These are phyloP conservation scores for Septoria petroselini DNA, from an alignment of 2,329 filamentous ascomycete genomes.

Conservation along the genomic window DNA sequence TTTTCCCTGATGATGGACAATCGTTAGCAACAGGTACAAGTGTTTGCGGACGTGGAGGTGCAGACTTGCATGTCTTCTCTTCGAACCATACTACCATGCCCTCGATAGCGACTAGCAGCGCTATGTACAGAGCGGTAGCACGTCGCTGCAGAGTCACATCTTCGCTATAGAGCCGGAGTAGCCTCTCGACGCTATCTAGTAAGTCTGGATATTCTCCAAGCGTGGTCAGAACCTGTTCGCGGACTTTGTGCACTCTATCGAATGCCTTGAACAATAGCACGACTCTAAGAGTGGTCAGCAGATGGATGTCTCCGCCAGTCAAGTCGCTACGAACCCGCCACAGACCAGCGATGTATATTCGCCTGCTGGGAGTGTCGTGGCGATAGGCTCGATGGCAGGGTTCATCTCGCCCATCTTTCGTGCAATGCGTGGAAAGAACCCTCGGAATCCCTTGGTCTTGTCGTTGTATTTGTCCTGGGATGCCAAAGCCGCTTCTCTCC, in stretches of 20 bases:
- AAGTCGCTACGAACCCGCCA: background rate
- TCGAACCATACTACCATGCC: conserved; percentile 9
- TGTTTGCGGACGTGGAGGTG: too few relatives aligned
- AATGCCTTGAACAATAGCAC: conserved; percentile 4
- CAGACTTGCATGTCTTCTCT: too few relatives aligned
- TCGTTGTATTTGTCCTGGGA: background rate
- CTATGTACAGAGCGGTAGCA: background rate
- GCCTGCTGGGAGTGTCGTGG: background rate
- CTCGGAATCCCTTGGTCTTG: conserved; percentile 2
- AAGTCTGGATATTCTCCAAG: conserved; percentile 1
- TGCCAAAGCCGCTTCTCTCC: too few relatives aligned
- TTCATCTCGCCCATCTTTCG: conserved; percentile 1
- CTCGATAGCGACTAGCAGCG: background rate
- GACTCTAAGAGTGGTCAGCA: background rate
- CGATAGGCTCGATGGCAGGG: background rate
- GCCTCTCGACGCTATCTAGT: background rate
- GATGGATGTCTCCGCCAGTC: too few relatives aligned
- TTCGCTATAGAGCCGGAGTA: background rate
- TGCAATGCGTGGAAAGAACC: conserved; percentile 1
- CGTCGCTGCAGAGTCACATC: background rate
- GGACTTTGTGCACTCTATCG: background rate
- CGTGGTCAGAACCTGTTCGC: background rate
- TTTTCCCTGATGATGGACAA: background rate
- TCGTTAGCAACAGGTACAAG: too few relatives aligned
- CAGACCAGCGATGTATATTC: conserved; percentile 7